Evolutionary conservation across 345 rosid genomes (phyloP), one percentile per base, ranked within the genome.

Genomic region (Dipteronia dyeriana): DNA sequence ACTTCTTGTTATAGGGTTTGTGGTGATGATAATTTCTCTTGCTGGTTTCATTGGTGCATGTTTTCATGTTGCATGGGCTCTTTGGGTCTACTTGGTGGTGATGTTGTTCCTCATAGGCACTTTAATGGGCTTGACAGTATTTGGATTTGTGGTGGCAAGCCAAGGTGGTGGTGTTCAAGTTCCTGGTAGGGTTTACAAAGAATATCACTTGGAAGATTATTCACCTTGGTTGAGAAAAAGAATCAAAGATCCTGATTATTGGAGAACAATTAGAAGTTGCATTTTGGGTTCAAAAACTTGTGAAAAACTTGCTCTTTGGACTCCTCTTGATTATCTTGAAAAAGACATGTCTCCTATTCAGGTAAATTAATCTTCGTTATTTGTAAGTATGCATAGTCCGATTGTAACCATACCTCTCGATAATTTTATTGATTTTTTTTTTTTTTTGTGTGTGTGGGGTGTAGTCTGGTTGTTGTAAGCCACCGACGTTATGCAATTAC

Each of bases 401-500:
- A 41, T 8, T 0, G 45, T 34, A 34, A 34, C 38, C 38, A 34
- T 0, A 34, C 1, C 4, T 34, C 38, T 34, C 38, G 4, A 34
- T 34, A 4, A 34, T 4, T 4, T 34, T 34, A 34, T 34, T 34
- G 45, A 7, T 8, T 41, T 13, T 45, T 23, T 2, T 20, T 73
- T 12, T 45, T 1, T 1, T 14, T 16, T 64, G 51, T 31, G n/a
- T 20, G 56, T 66, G 53, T 63, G 39, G 45, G 54, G 22, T 38
- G 75, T 79, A 91, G 99, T 94, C 99, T 0, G 99, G 99, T 65
- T 96, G 98, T 41, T 96, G 99, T 76, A 96, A 94, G 86, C 99
- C 99, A 57, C 97, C 98, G 7, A 92, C 97, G 5, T 78, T 98
- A 11, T 96, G 99, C 75, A 85, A 71, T 38, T 94, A 96, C 88